A percentile compares a stretch with the other conserved stretches of the same genome.
phyloP scores from a whole-genome alignment of 2,329 filamentous ascomycete genomes.

The Pezicula rhizophila region DNA sequence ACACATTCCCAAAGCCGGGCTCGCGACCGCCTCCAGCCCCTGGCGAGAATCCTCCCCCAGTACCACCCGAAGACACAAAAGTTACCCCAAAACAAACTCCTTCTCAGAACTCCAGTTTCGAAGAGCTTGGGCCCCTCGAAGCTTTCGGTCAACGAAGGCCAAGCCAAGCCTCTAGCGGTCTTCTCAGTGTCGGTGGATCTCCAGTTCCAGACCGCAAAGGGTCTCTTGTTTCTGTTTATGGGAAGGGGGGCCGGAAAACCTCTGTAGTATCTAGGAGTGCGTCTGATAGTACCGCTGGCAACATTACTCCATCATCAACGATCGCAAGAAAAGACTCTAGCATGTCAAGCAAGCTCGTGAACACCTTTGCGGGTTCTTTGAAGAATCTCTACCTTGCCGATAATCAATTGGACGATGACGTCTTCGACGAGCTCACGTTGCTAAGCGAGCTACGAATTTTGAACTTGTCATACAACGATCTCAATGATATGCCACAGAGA shows the following conservation, averaged over 20 bases:
- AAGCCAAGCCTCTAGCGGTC: conserved; percentile 75
- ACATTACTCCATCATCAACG: conserved; percentile 44
- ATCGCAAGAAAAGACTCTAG: conserved; percentile 79
- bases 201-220: conserved; percentile 69
- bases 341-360: conserved; percentile 69
- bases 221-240: conserved; percentile 76
- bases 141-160: conserved; percentile 64
- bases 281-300: conserved; percentile 38
- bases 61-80: conserved; percentile 7
- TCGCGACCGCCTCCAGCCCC: conserved; percentile 61
- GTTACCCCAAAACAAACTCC: conserved; percentile 24
- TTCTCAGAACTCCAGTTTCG: conserved; percentile 63
- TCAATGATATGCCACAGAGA: conserved; percentile 85
- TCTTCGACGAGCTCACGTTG: conserved; percentile 84
- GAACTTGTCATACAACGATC: conserved; percentile 90
- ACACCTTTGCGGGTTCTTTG: conserved; percentile 83
- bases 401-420: conserved; percentile 88
- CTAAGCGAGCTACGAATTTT: conserved; percentile 79
- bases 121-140: conserved; percentile 66
- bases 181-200: conserved; percentile 70
- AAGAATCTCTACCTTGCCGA: conserved; percentile 84
- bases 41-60: conserved; percentile 35
- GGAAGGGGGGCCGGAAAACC: conserved; percentile 75
- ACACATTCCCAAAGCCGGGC: conserved; percentile 81
- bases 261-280: conserved; percentile 69